Evolutionary conservation across 2,329 filamentous ascomycete genomes (phyloP).

Genomic region (Orbilia oligospora): DNA sequence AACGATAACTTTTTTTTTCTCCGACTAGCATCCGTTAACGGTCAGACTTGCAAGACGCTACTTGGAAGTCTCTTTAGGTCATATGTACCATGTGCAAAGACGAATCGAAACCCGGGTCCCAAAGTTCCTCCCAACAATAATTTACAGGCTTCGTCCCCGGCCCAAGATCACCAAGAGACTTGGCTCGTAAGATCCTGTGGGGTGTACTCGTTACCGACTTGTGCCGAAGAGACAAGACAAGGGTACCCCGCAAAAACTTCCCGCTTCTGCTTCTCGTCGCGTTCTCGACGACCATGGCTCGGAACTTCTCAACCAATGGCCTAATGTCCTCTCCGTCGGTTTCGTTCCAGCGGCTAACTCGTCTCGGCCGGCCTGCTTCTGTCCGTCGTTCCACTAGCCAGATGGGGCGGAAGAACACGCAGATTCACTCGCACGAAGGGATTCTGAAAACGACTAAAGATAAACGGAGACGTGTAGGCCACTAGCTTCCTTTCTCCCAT

Average conservation of each 20-base stretch:
- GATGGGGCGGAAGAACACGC: conserved; percentile 17
- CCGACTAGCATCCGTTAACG: background rate
- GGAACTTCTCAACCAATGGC: conserved; percentile 3
- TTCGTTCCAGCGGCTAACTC: conserved; percentile 42
- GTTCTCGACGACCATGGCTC: conserved; percentile 22
- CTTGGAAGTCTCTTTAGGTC: background rate
- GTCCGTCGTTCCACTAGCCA: conserved; percentile 7
- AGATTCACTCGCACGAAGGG: conserved; percentile 42
- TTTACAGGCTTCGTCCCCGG: background rate
- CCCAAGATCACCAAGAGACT: conserved; percentile 4
- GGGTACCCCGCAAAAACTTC: conserved; percentile 29
- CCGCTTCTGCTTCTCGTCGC: conserved; percentile 25
- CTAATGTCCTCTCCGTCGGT: background rate
- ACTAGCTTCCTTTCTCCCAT: conserved; percentile 54
- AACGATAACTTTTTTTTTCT: conserved; percentile 6
- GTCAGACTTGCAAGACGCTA: no score
- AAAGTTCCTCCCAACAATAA: background rate
- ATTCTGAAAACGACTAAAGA: conserved; percentile 34
- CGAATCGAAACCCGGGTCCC: background rate
- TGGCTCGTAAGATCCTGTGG: conserved; percentile 21
- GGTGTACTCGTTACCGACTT: conserved; percentile 18
- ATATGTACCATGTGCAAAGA: background rate
- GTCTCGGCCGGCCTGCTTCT: conserved; percentile 35
- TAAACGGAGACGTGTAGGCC: conserved; percentile 10
- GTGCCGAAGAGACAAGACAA: conserved; percentile 8